Conservation (phyloP, 1,139 yeast species). For the Geotrichum cucujoidarum region DNA sequence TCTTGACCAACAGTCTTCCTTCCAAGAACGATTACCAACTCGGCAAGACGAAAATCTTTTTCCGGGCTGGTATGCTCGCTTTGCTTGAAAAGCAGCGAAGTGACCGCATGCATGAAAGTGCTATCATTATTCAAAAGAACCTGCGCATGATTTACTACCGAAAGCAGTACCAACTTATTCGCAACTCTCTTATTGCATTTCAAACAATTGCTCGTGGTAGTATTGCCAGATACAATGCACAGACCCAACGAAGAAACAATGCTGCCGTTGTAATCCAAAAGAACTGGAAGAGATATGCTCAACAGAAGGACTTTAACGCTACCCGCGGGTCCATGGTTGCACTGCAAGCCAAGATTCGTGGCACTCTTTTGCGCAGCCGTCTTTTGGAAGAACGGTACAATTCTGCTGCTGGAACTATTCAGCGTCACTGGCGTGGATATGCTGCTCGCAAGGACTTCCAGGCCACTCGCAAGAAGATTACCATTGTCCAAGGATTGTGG, state of each 20-base stretch:
- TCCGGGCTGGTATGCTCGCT: slow-evolving; percentile 92
- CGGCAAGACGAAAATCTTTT: slow-evolving; percentile 77
- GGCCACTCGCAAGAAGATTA: slow-evolving; percentile 48
- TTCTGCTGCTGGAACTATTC: slow-evolving; percentile 67
- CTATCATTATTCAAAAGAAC: slow-evolving; percentile 81
- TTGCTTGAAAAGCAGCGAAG: slow-evolving; percentile 78
- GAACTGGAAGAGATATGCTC: slow-evolving; percentile 57
- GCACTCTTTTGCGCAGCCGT: slow-evolving; percentile 52
- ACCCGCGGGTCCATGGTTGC: slow-evolving; percentile 50
- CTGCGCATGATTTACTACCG: slow-evolving; percentile 65
- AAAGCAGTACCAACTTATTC: slow-evolving; percentile 51
- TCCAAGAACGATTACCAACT: slow-evolving; percentile 72
- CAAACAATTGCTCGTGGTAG: slow-evolving; percentile 66
- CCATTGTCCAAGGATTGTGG: slow-evolving; percentile 69
- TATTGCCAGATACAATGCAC: slow-evolving; percentile 54
- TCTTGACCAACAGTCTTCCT: slow-evolving; percentile 58
- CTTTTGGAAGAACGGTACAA: slow-evolving; percentile 48
- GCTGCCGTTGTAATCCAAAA: slow-evolving; percentile 78
- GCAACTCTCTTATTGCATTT: slow-evolving; percentile 49
- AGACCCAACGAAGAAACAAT: slow-evolving; percentile 51
- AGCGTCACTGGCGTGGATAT: slow-evolving; percentile 61
- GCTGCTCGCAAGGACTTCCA: slow-evolving; percentile 46
- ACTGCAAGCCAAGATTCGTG: slow-evolving; percentile 68
- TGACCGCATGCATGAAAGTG: slow-evolving; percentile 70
- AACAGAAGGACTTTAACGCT: slow-evolving; percentile 45